A percentile compares a stretch with the other conserved stretches of the same genome.
phyloP scores from a whole-genome alignment of 1,284 basidiomycete genomes.

The Nidula niveotomentosa region DNA sequence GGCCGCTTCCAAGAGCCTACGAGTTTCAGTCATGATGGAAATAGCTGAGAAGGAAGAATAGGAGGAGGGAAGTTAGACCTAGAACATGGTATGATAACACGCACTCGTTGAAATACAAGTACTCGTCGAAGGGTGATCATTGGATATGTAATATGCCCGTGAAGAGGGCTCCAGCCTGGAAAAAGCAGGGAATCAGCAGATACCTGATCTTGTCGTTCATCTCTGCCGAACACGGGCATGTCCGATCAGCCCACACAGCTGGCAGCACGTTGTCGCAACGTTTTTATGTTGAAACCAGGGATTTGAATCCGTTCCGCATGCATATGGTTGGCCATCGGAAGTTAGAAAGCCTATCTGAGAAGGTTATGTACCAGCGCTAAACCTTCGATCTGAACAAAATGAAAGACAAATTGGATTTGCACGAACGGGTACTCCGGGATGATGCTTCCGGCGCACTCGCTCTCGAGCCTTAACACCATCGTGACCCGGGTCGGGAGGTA shows the following conservation, averaged over 20 bases:
- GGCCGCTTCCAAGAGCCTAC: conserved; percentile 64
- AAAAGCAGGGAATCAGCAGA: conserved; percentile 35
- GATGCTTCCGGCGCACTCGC: background rate
- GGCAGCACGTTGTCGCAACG: conserved; percentile 35
- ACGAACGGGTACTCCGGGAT: background rate
- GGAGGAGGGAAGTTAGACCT: conserved; percentile 26
- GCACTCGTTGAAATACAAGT: conserved; percentile 28
- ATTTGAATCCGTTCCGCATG: conserved; percentile 14
- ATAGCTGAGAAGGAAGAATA: conserved; percentile 17
- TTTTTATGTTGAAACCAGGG: conserved; percentile 28
- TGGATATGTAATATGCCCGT: conserved; percentile 38
- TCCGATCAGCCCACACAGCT: conserved; percentile 34
- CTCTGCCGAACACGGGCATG: conserved; percentile 36
- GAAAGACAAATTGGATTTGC: background rate
- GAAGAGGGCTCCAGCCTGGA: conserved; percentile 29
- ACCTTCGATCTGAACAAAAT: no score
- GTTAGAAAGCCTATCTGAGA: conserved; percentile 25
- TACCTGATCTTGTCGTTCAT: conserved; percentile 33
- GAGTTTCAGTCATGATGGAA: conserved; percentile 57
- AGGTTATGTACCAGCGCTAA: background rate
- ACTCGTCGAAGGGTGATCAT: conserved; percentile 33
- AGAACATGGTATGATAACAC: conserved; percentile 39
- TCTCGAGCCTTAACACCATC: background rate
- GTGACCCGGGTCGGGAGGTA: background rate
- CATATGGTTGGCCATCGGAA: conserved; percentile 15